phyloP scores from a whole-genome alignment of 306 rosid species.

The Vigna angularis region DNA sequence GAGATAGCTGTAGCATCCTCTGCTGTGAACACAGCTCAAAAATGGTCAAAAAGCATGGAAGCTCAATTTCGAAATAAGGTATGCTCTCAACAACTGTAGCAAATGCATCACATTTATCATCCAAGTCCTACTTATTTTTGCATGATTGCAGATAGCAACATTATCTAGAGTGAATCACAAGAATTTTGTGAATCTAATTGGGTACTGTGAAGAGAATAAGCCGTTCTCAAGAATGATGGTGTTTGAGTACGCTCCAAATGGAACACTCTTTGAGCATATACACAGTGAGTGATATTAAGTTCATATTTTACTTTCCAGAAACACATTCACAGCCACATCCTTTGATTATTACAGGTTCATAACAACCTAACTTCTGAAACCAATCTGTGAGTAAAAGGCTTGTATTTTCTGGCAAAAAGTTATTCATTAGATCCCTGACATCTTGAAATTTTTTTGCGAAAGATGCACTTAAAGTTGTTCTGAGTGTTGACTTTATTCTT shows the following conservation, averaged over 20 bases:
- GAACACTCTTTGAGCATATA: slow-evolving; percentile 90
- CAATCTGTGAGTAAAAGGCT: not conserved
- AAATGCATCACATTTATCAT: not conserved
- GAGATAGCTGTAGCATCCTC: slow-evolving; percentile 88
- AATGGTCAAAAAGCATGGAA: slow-evolving; percentile 78
- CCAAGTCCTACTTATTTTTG: slow-evolving; percentile 26
- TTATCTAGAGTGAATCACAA: slow-evolving; percentile 88
- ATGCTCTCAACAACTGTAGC: slow-evolving; percentile 39
- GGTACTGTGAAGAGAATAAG: slow-evolving; percentile 82
- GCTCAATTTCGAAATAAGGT: slow-evolving; percentile 83
- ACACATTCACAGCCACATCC: not conserved
- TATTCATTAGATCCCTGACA: not conserved
- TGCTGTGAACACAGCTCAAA: slow-evolving; percentile 53
- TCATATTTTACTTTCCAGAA: not conserved
- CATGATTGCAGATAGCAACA: slow-evolving; percentile 64
- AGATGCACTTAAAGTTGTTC: not conserved
- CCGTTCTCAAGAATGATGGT: slow-evolving; percentile 97
- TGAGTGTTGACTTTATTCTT: slow-evolving; percentile 9
- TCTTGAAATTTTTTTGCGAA: not conserved
- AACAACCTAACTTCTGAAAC: slow-evolving; percentile 6
- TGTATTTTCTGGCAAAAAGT: not conserved
- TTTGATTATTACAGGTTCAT: not conserved
- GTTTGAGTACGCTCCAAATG: slow-evolving; percentile 97
- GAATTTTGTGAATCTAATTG: slow-evolving; percentile 85
- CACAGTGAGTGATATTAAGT: slow-evolving; percentile 64